phyloP scores from a whole-genome alignment of 352 stramenopile species.

The Thalassiosira allenii region DNA sequence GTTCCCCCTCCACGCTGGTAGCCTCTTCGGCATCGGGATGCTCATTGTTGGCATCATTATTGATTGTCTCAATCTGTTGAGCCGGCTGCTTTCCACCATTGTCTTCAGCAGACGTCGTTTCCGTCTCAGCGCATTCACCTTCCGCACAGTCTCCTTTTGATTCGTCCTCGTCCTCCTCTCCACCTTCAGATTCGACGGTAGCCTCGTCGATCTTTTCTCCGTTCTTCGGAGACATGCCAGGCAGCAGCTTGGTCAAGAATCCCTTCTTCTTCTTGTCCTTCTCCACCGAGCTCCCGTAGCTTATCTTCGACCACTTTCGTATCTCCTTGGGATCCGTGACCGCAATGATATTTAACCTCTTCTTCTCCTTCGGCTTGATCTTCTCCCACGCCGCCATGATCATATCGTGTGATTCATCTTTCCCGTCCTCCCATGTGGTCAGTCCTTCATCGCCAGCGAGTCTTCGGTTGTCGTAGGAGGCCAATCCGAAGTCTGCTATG shows the following conservation, averaged over 20 bases:
- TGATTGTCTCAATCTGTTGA: conserved; percentile 11
- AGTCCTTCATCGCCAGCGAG: conserved; percentile 17
- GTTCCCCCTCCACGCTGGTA: conserved; percentile 43
- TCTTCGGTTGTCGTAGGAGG: conserved; percentile 36
- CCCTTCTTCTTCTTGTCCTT: conserved; percentile 43
- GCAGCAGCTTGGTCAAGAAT: conserved; percentile 37
- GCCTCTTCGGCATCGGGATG: neutral
- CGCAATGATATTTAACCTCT: conserved; percentile 67
- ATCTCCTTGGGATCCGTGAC: conserved; percentile 73
- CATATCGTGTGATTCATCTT: conserved; percentile 56
- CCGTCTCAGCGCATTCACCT: neutral
- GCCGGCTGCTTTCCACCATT: neutral
- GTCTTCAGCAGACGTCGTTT: neutral
- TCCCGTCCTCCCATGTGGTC: conserved; percentile 30
- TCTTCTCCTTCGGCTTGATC: conserved; percentile 69
- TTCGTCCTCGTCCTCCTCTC: neutral
- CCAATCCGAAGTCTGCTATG: conserved; percentile 65
- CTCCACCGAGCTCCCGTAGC: conserved; percentile 54
- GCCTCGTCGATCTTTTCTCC: neutral
- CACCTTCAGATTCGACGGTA: neutral
- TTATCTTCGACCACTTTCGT: conserved; percentile 69
- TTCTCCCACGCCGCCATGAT: conserved; percentile 69
- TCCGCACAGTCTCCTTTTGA: neutral
- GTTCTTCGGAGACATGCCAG: conserved; percentile 15
- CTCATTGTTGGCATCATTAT: neutral